phyloP scores from a whole-genome alignment of 2,329 filamentous ascomycete species.

The Sclerotiophoma versabilis region DNA sequence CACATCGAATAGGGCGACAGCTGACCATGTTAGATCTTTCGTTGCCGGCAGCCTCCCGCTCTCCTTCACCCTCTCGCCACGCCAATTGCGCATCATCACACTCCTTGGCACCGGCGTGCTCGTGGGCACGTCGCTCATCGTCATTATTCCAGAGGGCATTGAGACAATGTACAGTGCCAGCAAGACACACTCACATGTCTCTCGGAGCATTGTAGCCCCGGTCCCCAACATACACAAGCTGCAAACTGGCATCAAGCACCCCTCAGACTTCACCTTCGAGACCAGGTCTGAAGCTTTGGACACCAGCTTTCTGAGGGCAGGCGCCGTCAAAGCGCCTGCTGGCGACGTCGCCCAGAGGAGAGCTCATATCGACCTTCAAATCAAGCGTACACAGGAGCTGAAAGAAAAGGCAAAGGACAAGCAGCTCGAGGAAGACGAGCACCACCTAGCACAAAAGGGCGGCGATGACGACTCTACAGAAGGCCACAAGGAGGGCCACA shows the following conservation, averaged over 20 bases:
- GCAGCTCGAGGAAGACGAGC: constrained; percentile 28
- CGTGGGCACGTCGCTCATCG: constrained; percentile 92
- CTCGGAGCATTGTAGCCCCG: constrained; percentile 31
- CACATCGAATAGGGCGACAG: not conserved
- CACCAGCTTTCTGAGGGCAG: constrained; percentile 20
- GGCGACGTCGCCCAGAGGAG: constrained; percentile 32
- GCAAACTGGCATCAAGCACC: constrained; percentile 36
- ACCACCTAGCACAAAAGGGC: constrained; percentile 41
- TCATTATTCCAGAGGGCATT: constrained; percentile 96
- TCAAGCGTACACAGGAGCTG: constrained; percentile 32
- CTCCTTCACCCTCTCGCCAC: constrained; percentile 84
- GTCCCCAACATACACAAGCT: constrained; percentile 35
- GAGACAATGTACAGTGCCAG: constrained; percentile 78
- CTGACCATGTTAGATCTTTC: constrained; percentile 73
- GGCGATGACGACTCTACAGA: constrained; percentile 50
- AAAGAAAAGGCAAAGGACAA: constrained; percentile 35
- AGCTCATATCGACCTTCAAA: constrained; percentile 26
- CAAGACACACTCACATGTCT: constrained; percentile 34
- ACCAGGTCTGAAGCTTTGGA: constrained; percentile 30
- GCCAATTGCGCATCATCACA: constrained; percentile 87
- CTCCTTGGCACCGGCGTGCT: constrained; percentile 92
- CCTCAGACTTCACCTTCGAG: constrained; percentile 30
- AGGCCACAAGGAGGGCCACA: constrained; percentile 47
- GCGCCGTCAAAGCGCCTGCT: constrained; percentile 29
- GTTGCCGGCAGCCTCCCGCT: constrained; percentile 89